A percentile compares a stretch with the other conserved stretches of the same genome.
phyloP scores from a whole-genome alignment of 768 basidiomycete species.

The Mycena maculata region DNA sequence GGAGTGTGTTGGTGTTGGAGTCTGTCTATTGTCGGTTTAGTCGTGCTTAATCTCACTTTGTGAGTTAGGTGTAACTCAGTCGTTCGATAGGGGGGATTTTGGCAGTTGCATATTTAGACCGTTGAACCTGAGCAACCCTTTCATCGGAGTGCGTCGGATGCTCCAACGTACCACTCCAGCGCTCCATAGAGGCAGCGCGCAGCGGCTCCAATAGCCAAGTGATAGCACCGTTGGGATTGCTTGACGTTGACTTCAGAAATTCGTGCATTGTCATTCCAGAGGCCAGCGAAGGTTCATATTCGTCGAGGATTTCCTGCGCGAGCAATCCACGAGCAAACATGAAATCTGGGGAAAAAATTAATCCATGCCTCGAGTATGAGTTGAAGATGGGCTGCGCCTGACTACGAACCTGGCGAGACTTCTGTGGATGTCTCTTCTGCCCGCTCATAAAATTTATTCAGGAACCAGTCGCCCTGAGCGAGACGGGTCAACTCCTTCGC shows the following conservation, averaged over 20 bases:
- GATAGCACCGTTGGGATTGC: background rate
- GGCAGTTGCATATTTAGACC: too few species aligned
- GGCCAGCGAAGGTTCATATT: background rate
- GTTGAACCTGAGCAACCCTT: too few species aligned
- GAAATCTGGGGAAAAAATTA: too few species aligned
- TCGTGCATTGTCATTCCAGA: background rate
- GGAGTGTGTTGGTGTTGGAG: too few species aligned
- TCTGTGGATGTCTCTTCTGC: constrained; percentile 1
- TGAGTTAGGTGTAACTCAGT: too few species aligned
- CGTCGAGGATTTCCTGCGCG: constrained; percentile 3
- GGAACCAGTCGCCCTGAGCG: constrained; percentile 12
- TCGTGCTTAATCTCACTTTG: too few species aligned
- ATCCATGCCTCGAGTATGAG: too few species aligned
- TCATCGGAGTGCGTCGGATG: constrained; percentile 4
- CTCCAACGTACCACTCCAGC: constrained; percentile 14
- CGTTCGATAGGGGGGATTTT: too few species aligned
- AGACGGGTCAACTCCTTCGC: constrained; percentile 9
- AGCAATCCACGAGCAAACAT: constrained; percentile 2
- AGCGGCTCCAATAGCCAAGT: constrained; percentile 13
- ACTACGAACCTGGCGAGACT: background rate
- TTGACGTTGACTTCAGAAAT: background rate
- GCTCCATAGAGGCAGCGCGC: background rate
- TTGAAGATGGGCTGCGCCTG: too few species aligned
- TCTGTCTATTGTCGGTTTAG: too few species aligned
- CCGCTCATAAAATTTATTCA: constrained; percentile 8